Percentiles rank a stretch among this genome's conserved stretches.
Evolutionary conservation across 345 rosid genomes (phyloP).

Genomic region (Syzygium grande): DNA sequence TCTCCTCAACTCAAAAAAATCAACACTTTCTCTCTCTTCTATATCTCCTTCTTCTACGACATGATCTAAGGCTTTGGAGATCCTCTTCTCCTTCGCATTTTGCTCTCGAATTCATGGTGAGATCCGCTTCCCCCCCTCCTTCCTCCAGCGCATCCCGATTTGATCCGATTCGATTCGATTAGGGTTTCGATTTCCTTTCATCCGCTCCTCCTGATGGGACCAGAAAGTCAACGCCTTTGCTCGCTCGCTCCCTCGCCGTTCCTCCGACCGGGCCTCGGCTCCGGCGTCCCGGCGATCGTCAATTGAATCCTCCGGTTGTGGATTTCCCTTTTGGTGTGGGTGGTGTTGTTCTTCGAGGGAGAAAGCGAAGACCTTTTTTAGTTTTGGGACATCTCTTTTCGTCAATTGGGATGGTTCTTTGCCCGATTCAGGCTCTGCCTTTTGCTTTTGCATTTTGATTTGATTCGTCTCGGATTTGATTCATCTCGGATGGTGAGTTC

Average conservation of each 20-base stretch:
- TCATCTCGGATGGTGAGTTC: slow-evolving; percentile 39
- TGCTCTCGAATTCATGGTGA: background rate
- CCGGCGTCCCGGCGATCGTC: background rate
- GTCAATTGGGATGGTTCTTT: background rate
- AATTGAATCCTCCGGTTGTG: background rate
- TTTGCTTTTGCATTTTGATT: background rate
- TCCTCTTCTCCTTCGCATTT: background rate
- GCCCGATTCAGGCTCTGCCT: background rate
- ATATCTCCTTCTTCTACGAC: background rate
- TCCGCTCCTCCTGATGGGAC: background rate
- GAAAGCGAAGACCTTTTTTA: background rate
- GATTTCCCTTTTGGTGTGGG: background rate
- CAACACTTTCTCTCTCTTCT: background rate
- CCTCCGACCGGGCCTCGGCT: background rate
- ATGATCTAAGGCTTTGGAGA: background rate
- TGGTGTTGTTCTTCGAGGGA: background rate
- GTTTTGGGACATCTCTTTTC: background rate
- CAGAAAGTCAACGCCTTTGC: background rate
- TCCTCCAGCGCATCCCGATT: background rate
- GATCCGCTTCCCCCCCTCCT: background rate
- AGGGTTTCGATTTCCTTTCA: background rate
- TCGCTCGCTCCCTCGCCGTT: background rate
- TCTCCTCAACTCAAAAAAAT: background rate
- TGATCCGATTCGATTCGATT: background rate
- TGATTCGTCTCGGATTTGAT: slow-evolving; percentile 12